Evolutionary conservation across 2,329 filamentous ascomycete species (phyloP).

Genomic region (Neofusicoccum ribis): DNA sequence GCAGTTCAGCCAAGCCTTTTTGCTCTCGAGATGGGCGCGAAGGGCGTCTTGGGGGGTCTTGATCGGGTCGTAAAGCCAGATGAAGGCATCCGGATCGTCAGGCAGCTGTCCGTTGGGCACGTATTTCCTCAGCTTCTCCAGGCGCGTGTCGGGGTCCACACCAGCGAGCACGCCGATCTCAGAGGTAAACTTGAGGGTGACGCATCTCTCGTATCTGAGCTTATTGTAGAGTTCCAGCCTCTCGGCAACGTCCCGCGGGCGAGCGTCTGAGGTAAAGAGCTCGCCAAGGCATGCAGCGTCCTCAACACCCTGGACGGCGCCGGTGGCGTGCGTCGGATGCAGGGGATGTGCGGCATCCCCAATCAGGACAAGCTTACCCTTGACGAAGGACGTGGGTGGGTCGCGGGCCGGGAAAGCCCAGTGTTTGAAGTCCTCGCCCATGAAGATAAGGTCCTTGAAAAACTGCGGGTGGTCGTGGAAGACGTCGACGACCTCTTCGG

Average conservation of each 20-base stretch:
- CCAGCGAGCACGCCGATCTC: conserved; percentile 4
- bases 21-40: not conserved
- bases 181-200: conserved; percentile 19
- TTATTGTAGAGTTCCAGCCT: conserved; percentile 21
- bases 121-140: conserved; percentile 10
- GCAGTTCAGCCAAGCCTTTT: not conserved
- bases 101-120: conserved; percentile 17
- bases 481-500: conserved; percentile 5
- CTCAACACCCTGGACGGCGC: conserved; percentile 23
- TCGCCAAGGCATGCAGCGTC: conserved; percentile 22
- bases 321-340: conserved; percentile 19
- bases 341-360: conserved; percentile 22
- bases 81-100: conserved; percentile 11
- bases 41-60: conserved; percentile 10
- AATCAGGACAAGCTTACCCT: conserved; percentile 19
- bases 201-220: conserved; percentile 20
- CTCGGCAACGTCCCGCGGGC: conserved; percentile 3
- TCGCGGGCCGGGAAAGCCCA: conserved; percentile 4
- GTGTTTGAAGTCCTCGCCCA: conserved; percentile 15
- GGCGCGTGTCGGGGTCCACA: not conserved
- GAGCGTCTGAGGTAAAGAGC: conserved; percentile 18
- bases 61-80: conserved; percentile 19
- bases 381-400: not conserved
- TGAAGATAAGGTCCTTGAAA: conserved; percentile 7
- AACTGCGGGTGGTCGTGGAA: conserved; percentile 10